phyloP scores from a whole-genome alignment of 257 asterid genomes.

The Mentha longifolia region DNA sequence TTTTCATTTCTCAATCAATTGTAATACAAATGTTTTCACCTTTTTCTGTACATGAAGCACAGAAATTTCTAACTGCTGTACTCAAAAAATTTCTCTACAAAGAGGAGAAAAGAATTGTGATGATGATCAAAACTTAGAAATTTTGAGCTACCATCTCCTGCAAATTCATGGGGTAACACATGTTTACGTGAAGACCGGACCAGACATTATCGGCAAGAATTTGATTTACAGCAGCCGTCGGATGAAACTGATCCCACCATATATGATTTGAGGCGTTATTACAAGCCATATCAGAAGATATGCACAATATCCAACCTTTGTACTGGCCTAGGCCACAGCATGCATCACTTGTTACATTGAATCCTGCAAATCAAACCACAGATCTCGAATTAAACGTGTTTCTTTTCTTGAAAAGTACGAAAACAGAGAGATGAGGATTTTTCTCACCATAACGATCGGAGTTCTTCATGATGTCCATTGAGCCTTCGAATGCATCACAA shows the following conservation, averaged over 20 bases:
- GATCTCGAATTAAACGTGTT: not conserved
- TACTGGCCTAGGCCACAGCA: conserved; percentile 92
- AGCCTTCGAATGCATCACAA: conserved; percentile 88
- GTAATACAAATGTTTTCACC: conserved; percentile 25
- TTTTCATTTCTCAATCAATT: conserved; percentile 18
- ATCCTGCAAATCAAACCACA: conserved; percentile 51
- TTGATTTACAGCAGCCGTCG: conserved; percentile 77
- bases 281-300: conserved; percentile 89
- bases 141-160: conserved; percentile 62
- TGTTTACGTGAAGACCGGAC: conserved; percentile 62
- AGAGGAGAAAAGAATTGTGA: not conserved
- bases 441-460: conserved; percentile 69
- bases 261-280: conserved; percentile 66
- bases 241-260: conserved; percentile 99
- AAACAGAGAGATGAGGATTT: conserved; percentile 5
- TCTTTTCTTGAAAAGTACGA: not conserved
- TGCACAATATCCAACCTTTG: conserved; percentile 70
- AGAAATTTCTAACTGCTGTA: not conserved
- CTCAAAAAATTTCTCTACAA: conserved; percentile 3
- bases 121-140: conserved; percentile 15
- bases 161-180: conserved; percentile 95
- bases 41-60: conserved; percentile 13
- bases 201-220: conserved; percentile 86
- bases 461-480: conserved; percentile 84
- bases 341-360: conserved; percentile 71